Evolutionary conservation across 345 rosid species (phyloP).

Genomic region (Gossypium australe): DNA sequence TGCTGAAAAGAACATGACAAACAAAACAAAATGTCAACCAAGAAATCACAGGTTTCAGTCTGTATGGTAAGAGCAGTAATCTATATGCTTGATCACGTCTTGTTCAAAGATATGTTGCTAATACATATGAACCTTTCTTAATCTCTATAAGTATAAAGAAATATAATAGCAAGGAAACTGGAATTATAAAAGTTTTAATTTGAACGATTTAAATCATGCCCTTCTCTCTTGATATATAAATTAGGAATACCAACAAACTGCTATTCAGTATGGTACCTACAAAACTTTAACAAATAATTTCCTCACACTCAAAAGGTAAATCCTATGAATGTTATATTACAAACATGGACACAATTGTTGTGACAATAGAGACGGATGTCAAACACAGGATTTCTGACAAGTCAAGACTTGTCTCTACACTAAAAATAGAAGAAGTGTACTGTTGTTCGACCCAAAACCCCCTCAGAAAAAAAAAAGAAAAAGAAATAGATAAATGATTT

Average conservation of each 20-base stretch:
- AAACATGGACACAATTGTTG: not conserved
- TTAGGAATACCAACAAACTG: not conserved
- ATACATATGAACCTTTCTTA: not conserved
- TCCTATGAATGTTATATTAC: not conserved
- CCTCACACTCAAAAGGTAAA: not conserved
- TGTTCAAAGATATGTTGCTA: not conserved
- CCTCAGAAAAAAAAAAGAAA: not conserved
- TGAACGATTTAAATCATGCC: not conserved
- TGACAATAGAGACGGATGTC: not conserved
- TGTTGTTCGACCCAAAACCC: not conserved
- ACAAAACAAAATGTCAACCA: conserved; percentile 1
- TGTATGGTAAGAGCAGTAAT: not conserved
- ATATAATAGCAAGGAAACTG: not conserved
- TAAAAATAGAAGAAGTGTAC: not conserved
- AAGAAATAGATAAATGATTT: not conserved
- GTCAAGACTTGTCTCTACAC: not conserved
- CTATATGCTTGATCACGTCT: not conserved
- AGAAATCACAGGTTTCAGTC: conserved; percentile 5
- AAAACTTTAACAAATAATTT: not conserved
- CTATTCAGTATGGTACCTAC: not conserved
- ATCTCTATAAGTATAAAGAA: not conserved
- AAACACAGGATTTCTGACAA: not conserved
- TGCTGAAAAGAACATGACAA: conserved; percentile 34
- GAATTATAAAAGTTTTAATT: not conserved
- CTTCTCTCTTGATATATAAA: not conserved